A percentile compares a stretch with the other conserved stretches of the same genome.
These are phyloP conservation scores for Candida adriatica DNA, from an alignment of 805 yeast genomes.

Conservation along the genomic window DNA sequence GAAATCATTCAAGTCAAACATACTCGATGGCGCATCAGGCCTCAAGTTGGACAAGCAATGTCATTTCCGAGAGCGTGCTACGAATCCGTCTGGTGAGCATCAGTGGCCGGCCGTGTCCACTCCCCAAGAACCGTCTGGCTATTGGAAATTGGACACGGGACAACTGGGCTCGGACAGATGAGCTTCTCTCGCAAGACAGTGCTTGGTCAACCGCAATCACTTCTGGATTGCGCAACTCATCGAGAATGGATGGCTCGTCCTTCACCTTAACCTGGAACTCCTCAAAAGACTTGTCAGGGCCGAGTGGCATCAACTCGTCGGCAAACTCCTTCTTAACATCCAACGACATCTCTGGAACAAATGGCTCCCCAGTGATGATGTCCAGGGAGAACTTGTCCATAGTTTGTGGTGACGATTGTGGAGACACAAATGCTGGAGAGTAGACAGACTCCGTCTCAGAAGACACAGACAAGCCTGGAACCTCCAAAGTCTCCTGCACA, in stretches of 20 bases:
- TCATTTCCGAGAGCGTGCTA: not conserved
- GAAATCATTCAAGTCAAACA: slow-evolving; percentile 26
- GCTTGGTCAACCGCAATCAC: slow-evolving; percentile 30
- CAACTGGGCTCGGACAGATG: too few relatives aligned
- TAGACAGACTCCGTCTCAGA: slow-evolving; percentile 6
- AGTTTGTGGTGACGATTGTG: slow-evolving; percentile 12
- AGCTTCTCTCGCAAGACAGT: too few relatives aligned
- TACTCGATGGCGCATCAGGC: slow-evolving; percentile 29
- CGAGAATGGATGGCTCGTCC: slow-evolving; percentile 30
- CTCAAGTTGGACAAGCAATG: slow-evolving; percentile 9
- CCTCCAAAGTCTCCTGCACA: slow-evolving; percentile 6
- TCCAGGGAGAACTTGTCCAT: slow-evolving; percentile 21
- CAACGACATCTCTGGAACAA: slow-evolving; percentile 1
- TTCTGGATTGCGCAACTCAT: slow-evolving; percentile 41
- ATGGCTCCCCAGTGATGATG: slow-evolving; percentile 14
- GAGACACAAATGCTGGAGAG: slow-evolving; percentile 9
- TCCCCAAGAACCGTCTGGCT: slow-evolving; percentile 3
- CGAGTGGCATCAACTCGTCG: slow-evolving; percentile 11
- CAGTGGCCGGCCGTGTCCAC: slow-evolving; percentile 9
- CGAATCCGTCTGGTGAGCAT: not conserved
- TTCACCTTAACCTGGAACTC: slow-evolving; percentile 17
- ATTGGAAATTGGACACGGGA: too few relatives aligned
- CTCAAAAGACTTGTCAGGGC: slow-evolving; percentile 11
- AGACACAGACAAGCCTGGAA: slow-evolving; percentile 14
- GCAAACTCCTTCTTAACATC: slow-evolving; percentile 13